phyloP scores from a whole-genome alignment of 2,329 filamentous ascomycete species.

The Aspergillus ochraceoroseus region DNA sequence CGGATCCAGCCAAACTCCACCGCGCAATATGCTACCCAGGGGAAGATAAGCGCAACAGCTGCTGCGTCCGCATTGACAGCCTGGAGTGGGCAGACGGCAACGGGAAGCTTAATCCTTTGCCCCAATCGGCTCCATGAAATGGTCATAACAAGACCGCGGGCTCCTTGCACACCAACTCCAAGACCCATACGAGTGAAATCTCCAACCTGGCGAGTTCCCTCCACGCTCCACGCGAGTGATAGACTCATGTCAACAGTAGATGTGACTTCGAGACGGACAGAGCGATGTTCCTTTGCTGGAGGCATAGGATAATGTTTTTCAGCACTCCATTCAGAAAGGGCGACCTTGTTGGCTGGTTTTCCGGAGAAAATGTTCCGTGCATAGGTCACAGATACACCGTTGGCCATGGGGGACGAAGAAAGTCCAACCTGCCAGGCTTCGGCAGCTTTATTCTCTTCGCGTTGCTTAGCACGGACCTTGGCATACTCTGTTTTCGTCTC shows the following conservation, averaged over 20 bases:
- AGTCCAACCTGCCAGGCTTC: slow-evolving; percentile 35
- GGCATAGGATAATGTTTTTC: slow-evolving; percentile 38
- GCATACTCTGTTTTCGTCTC: slow-evolving; percentile 19
- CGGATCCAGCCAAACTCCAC: slow-evolving; percentile 42
- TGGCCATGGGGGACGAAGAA: slow-evolving; percentile 27
- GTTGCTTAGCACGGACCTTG: slow-evolving; percentile 17
- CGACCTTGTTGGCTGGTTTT: slow-evolving; percentile 28
- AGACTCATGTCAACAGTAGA: slow-evolving; percentile 27
- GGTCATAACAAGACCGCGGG: slow-evolving; percentile 36
- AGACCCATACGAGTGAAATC: slow-evolving; percentile 40
- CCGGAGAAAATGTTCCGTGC: slow-evolving; percentile 38
- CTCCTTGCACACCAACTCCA: slow-evolving; percentile 35
- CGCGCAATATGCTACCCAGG: slow-evolving; percentile 39
- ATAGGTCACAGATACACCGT: slow-evolving; percentile 34
- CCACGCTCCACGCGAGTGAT: slow-evolving; percentile 34
- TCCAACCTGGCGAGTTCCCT: slow-evolving; percentile 36
- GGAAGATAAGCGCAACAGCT: slow-evolving; percentile 34
- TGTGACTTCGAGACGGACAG: slow-evolving; percentile 34
- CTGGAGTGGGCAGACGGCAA: slow-evolving; percentile 36
- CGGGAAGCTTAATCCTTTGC: slow-evolving; percentile 39
- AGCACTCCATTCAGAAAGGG: slow-evolving; percentile 40
- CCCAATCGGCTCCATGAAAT: slow-evolving; percentile 41
- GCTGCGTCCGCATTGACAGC: slow-evolving; percentile 34
- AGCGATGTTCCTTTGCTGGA: slow-evolving; percentile 27
- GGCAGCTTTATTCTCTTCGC: slow-evolving; percentile 22